Conservation (phyloP, 805 yeast species). For the Lipomyces lipofer region DNA sequence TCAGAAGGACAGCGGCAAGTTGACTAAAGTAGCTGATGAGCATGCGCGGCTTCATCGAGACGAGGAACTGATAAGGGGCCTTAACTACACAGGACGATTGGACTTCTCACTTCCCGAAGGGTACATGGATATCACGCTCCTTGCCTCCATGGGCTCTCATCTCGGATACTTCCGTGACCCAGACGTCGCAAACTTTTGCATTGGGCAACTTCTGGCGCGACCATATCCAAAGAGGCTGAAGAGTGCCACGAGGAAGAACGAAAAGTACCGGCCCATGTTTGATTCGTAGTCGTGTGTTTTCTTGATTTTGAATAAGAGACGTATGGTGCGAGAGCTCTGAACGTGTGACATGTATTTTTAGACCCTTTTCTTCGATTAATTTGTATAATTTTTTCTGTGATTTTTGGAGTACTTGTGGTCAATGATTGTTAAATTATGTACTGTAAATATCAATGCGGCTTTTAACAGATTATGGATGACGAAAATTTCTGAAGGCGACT, state of each 20-base stretch:
- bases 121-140: conserved; percentile 71
- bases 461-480: too few relatives aligned
- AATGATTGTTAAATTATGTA: too few relatives aligned
- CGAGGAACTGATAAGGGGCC: conserved; percentile 43
- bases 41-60: conserved; percentile 24
- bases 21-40: conserved; percentile 19
- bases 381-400: too few relatives aligned
- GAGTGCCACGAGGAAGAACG: conserved; percentile 24
- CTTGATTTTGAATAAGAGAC: too few relatives aligned
- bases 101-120: conserved; percentile 82
- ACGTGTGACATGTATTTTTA: too few relatives aligned
- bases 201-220: conserved; percentile 52
- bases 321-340: too few relatives aligned
- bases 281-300: too few relatives aligned
- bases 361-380: too few relatives aligned
- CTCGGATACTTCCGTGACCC: conserved; percentile 83
- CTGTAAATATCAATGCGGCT: too few relatives aligned
- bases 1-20: conserved; percentile 19
- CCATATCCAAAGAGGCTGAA: conserved; percentile 28
- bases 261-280: not conserved
- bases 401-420: too few relatives aligned
- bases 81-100: conserved; percentile 74
- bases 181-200: conserved; percentile 76
- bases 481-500: too few relatives aligned
- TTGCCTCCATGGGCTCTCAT: conserved; percentile 83